Conservation (phyloP, 768 basidiomycete species). For the Infundibulicybe gibba region DNA sequence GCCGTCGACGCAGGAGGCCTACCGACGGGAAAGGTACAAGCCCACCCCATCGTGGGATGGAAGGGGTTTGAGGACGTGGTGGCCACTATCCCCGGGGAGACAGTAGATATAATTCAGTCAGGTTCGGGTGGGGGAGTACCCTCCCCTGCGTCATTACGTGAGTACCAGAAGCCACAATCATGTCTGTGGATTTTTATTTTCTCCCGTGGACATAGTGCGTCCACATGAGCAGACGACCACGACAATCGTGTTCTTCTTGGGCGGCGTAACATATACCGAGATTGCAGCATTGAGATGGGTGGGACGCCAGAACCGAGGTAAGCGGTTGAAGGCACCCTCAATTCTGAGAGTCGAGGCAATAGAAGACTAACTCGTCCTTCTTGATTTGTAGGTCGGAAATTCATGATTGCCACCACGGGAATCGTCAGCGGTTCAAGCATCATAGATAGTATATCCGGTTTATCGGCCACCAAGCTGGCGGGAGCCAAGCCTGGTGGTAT, state of each 20-base stretch:
- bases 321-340: constrained; percentile 13
- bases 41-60: constrained; percentile 94
- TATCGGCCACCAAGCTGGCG: constrained; percentile 38
- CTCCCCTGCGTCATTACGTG: constrained; percentile 28
- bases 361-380: too few species aligned
- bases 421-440: constrained; percentile 79
- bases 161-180: constrained; percentile 9
- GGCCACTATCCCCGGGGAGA: constrained; percentile 77
- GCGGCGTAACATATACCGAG: constrained; percentile 97
- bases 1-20: constrained; percentile 25
- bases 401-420: constrained; percentile 89
- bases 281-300: constrained; percentile 95
- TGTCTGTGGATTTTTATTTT: constrained; percentile 3
- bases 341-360: constrained; percentile 7
- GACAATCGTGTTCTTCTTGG: constrained; percentile 94
- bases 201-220: constrained; percentile 29
- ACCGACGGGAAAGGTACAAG: constrained; percentile 57
- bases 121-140: constrained; percentile 21
- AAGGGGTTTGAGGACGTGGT: constrained; percentile 95
- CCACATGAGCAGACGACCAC: constrained; percentile 65
- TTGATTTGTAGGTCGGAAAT: constrained; percentile 62
- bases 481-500: constrained; percentile 23
- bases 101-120: constrained; percentile 71
- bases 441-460: constrained; percentile 61
- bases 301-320: constrained; percentile 78